These are phyloP conservation scores for Tuber calosporum DNA, from an alignment of 495 filamentous ascomycete species.

Conservation along the genomic window DNA sequence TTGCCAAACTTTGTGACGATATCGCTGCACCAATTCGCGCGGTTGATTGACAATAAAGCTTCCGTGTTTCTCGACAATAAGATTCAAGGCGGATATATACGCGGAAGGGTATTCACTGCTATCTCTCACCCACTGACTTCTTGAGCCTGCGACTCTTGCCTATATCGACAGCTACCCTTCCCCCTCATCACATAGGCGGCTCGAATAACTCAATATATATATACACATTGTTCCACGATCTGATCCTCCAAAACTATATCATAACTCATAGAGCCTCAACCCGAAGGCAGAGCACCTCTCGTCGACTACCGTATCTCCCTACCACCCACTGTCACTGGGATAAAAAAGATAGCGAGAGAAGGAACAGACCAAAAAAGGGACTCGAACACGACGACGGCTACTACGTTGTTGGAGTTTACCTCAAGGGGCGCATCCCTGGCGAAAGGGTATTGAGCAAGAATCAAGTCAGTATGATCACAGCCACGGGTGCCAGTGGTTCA, in stretches of 20 bases:
- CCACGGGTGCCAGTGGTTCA: slow-evolving; percentile 37
- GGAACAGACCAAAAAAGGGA: neutral
- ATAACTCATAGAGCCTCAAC: neutral
- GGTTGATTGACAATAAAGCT: slow-evolving; percentile 29
- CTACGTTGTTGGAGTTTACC: neutral
- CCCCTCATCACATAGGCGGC: neutral
- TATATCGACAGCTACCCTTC: neutral
- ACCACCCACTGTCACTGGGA: neutral
- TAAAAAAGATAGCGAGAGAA: neutral
- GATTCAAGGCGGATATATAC: slow-evolving; percentile 28
- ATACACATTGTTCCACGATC: neutral
- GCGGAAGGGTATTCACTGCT: slow-evolving; percentile 10
- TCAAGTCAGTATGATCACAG: slow-evolving; percentile 37
- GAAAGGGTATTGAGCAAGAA: slow-evolving; percentile 22
- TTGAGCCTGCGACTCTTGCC: neutral
- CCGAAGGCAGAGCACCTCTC: neutral
- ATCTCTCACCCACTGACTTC: slow-evolving; percentile 2
- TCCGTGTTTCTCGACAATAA: slow-evolving; percentile 23
- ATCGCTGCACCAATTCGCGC: slow-evolving; percentile 35
- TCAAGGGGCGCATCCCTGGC: neutral
- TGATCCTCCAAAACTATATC: neutral
- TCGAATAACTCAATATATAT: neutral
- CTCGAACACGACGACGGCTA: neutral
- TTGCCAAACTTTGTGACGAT: slow-evolving; percentile 32
- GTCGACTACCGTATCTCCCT: neutral